Conservation (phyloP, 192 early-diverging fungal species). For the Coemansia sp. region DNA sequence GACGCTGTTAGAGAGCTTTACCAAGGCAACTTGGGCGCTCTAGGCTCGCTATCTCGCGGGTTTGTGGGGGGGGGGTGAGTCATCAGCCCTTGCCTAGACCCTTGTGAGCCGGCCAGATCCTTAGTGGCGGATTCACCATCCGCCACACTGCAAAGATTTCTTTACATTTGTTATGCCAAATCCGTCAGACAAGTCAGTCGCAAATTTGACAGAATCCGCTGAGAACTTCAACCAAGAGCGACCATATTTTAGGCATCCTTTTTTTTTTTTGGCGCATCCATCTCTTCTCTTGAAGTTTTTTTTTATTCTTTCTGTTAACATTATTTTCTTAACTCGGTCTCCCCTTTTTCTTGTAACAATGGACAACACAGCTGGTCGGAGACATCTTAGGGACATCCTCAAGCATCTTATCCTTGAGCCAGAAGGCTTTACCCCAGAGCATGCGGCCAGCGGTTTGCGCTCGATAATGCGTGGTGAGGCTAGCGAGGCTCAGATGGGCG, state of each 20-base stretch:
- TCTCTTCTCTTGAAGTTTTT: not conserved
- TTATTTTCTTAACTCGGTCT: not conserved
- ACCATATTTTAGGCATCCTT: not conserved
- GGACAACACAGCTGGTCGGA: constrained; percentile 1
- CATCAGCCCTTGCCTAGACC: not conserved
- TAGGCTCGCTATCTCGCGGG: not conserved
- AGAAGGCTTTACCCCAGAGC: constrained; percentile 57
- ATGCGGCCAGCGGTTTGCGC: constrained; percentile 58
- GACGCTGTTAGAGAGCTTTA: constrained; percentile 62
- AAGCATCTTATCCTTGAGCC: constrained; percentile 66
- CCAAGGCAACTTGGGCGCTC: constrained; percentile 22
- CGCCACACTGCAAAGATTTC: not conserved
- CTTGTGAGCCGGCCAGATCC: not conserved
- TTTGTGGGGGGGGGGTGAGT: constrained; percentile 1
- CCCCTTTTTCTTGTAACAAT: not conserved
- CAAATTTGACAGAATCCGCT: not conserved
- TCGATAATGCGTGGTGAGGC: constrained; percentile 76
- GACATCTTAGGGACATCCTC: constrained; percentile 55
- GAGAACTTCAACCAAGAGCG: not conserved
- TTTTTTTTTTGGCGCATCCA: not conserved
- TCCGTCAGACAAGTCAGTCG: not conserved
- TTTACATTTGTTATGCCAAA: not conserved
- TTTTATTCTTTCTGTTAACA: constrained; percentile 2
- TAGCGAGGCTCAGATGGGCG: constrained; percentile 79
- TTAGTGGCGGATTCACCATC: constrained; percentile 9